Evolutionary conservation across 768 basidiomycete species (phyloP).

Genomic region (Trametes punicea): DNA sequence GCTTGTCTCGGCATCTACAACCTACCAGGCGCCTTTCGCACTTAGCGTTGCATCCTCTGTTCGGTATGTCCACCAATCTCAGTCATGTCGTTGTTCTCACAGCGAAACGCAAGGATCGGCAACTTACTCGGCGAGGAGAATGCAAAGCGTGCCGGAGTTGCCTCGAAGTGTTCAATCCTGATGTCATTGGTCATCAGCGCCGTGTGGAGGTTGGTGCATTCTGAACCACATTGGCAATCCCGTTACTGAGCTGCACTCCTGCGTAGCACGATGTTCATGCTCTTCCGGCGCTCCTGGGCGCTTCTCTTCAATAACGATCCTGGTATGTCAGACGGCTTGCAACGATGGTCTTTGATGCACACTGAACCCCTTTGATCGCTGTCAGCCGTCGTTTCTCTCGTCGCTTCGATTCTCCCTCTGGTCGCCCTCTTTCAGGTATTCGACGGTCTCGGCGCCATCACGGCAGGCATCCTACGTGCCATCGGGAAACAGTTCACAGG

Average conservation of each 20-base stretch:
- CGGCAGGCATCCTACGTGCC: conserved; percentile 78
- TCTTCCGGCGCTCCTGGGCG: conserved; percentile 49
- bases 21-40: conserved; percentile 82
- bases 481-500: conserved; percentile 77
- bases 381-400: conserved; percentile 41
- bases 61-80: conserved; percentile 43
- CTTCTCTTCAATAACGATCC: conserved; percentile 59
- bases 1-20: conserved; percentile 67
- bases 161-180: conserved; percentile 60
- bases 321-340: conserved; percentile 20
- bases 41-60: conserved; percentile 83
- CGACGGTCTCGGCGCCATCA: conserved; percentile 69
- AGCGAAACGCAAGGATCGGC: conserved; percentile 56
- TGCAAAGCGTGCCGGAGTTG: conserved; percentile 65
- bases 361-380: background rate
- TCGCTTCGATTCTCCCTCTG: conserved; percentile 52
- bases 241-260: background rate
- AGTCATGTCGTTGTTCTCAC: background rate
- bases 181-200: conserved; percentile 63
- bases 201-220: conserved; percentile 53
- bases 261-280: conserved; percentile 39
- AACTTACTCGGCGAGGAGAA: conserved; percentile 85
- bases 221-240: background rate
- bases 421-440: conserved; percentile 83
- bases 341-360: background rate